A percentile compares a stretch with the other conserved stretches of the same genome.
These are phyloP conservation scores for Lupinus albus DNA, from an alignment of 306 rosid genomes.

Conservation along the genomic window DNA sequence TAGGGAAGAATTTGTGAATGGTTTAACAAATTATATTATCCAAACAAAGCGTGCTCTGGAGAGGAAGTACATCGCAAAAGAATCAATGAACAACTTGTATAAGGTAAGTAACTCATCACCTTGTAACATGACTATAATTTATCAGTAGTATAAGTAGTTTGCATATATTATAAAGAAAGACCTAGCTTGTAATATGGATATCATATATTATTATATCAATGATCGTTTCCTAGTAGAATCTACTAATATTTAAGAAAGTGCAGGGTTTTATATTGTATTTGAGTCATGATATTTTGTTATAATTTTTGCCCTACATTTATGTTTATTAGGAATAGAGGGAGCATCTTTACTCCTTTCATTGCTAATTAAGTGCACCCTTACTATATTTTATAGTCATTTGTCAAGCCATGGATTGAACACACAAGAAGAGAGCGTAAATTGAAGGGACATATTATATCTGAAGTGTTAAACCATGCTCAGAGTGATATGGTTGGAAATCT, in stretches of 20 bases:
- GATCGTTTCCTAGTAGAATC: neutral
- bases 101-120: slow-evolving; percentile 16
- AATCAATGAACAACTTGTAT: slow-evolving; percentile 19
- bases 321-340: neutral
- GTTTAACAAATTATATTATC: slow-evolving; percentile 35
- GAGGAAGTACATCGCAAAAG: slow-evolving; percentile 15
- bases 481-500: slow-evolving; percentile 25
- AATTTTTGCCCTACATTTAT: neutral
- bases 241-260: neutral
- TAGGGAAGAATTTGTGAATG: slow-evolving; percentile 48
- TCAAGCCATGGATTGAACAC: slow-evolving; percentile 48
- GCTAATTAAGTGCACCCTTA: neutral
- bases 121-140: too few relatives aligned
- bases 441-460: slow-evolving; percentile 30
- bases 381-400: slow-evolving; percentile 1
- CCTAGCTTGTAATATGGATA: neutral
- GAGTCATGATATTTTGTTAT: too few relatives aligned
- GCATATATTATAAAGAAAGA: neutral
- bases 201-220: neutral
- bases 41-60: slow-evolving; percentile 36
- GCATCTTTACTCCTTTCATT: neutral
- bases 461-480: slow-evolving; percentile 32
- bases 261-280: neutral
- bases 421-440: slow-evolving; percentile 19
- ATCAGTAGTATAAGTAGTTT: neutral